Evolutionary conservation across 345 rosid species (phyloP).

Genomic region (Gossypioides kirkii): DNA sequence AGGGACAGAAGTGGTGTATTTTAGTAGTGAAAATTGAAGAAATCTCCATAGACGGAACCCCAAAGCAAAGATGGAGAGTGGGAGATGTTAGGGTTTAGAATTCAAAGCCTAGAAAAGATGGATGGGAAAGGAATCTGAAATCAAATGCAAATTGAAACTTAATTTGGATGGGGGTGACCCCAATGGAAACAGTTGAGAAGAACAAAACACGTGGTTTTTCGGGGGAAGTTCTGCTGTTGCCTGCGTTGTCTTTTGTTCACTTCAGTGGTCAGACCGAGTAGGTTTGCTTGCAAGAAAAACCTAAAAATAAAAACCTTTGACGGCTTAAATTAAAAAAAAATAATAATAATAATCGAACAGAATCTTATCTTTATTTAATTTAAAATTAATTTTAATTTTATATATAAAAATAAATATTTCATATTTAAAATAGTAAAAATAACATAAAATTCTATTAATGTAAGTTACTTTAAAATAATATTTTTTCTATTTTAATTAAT

Average conservation of each 20-base stretch:
- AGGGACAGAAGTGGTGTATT: slow-evolving; percentile 18
- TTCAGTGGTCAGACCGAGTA: background rate
- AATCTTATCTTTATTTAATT: no score
- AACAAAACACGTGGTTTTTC: background rate
- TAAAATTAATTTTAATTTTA: no score
- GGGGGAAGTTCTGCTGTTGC: background rate
- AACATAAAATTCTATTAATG: no score
- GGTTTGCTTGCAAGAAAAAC: no score
- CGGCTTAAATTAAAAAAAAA: no score
- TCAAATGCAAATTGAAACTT: background rate
- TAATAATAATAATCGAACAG: no score
- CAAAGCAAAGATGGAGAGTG: background rate
- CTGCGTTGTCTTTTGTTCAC: background rate
- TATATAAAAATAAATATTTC: no score
- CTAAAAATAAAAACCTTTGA: no score
- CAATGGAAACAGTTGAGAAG: background rate
- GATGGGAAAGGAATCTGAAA: background rate
- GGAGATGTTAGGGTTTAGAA: background rate
- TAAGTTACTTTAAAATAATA: no score
- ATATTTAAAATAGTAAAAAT: no score
- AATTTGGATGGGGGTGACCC: background rate
- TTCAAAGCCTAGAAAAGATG: background rate
- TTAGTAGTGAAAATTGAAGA: slow-evolving; percentile 31
- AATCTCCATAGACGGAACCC: slow-evolving; percentile 38
- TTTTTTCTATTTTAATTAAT: fast-evolving